Base-by-base conservation (phyloP, 2,329 filamentous ascomycete species). In the Zopfia rhizophila region DNA sequence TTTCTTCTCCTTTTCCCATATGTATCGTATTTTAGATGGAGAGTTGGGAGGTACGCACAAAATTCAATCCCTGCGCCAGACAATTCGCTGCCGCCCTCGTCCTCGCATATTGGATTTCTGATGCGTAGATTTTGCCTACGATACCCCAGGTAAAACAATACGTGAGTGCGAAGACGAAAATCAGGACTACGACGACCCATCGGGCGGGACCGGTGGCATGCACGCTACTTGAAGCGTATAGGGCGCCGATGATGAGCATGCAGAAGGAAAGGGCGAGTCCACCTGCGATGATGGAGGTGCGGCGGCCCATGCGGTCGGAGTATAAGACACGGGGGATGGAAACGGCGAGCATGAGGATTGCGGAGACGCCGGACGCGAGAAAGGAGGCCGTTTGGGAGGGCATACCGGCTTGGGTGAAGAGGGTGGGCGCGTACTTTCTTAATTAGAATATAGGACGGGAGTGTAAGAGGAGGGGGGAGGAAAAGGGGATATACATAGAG, bases 361-460 rank as follows among this genome's bases (percentile, higher is more conserved):
- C 82, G 0, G 81, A 83, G 8, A 87, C 70, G 0, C 83, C 83
- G 0, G 82, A 86, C 0, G 83, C 84, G 2, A 86, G 72, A 60
- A 86, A 85, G 0, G 78, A 79, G 0, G 81, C 73, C 3, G 73
- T 75, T 1, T 72, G 65, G 0, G 77, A 78, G 3, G 75, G 70
- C 4, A 86, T 68, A 0, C 83, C 83, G 3, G 83, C 83, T 55
- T 83, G 79, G 19, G 75, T 65, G 54, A 87, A 87, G 0, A 86
- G 73, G 0, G 80, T 63, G 0, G 83, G 84, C 0, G 84, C 83
- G 43, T 86, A 86, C 83, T 84, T n/a, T n/a, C n/a, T n/a, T n/a
- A n/a, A n/a, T n/a, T n/a, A n/a, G n/a, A n/a, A n/a, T 82, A 21
- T 5, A n/a, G 19, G 36, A n/a, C 13, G 14, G 27, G 17, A 33